Base-by-base conservation (phyloP, 306 rosid species). In the Acacia crassicarpa region DNA sequence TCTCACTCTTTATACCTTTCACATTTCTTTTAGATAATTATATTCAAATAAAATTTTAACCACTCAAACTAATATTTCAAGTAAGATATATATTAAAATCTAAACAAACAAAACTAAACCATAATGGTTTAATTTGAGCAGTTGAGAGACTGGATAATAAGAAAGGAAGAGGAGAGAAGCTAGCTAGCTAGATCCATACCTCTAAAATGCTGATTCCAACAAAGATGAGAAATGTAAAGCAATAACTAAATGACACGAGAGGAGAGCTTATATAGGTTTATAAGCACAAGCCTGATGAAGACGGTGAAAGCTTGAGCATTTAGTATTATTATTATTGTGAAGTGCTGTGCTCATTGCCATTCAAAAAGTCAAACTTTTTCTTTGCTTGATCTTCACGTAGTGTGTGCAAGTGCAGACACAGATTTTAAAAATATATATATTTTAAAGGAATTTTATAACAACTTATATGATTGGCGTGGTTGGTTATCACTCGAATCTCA, bases 271-370 rank as follows among this genome's bases (percentile, higher is more conserved):
- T n/a, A 69, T 53, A 72, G 48, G 33, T 15, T 7, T 40, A 53
- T 20, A 59, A 44, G 23, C 27, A 43, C 14, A 61, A 27, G 73
- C 17, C 17, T 11, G 12, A 74, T 11, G 12, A 74, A 56, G 51
- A 58, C 74, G 74, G 74, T 38, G 73, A 85, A 5, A 62, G 12
- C 72, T 61, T 46, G 49, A 69, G 45, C 58, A 48, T n/a, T 51
- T 38, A 38, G 6, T 6, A 32, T 32, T 53, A 20, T 53, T 33
- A 38, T 19, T 40, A 25, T 23, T 25, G 12, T 61, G 13, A 25
- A 23, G 35, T 23, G 30, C 54, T 40, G 67, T 77, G 15, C 44
- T 76, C 74, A 59, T 81, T 74, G 74, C 27, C 4, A 27, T n/a
- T 3, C 32, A 58, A 27, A 41, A 17, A 40, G 30, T 11, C 23